These are phyloP conservation scores for Sclerotinia sclerotiorum DNA, from an alignment of 2,329 filamentous ascomycete genomes.

Conservation along the genomic window DNA sequence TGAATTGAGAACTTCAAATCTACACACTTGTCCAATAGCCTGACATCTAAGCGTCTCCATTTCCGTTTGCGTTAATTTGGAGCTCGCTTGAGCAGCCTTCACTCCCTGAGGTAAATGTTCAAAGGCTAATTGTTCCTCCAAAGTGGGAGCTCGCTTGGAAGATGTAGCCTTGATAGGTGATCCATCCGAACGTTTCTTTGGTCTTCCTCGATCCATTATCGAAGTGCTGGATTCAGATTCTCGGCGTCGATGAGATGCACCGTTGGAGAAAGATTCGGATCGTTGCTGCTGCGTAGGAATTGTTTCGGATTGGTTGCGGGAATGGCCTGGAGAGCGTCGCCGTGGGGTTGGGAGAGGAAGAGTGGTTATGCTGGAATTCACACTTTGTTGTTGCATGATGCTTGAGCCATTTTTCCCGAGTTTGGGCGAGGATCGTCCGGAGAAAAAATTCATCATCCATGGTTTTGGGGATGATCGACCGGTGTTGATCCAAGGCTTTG, in stretches of 20 bases:
- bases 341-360: slow-evolving; percentile 11
- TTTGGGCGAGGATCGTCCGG: slow-evolving; percentile 22
- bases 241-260: slow-evolving; percentile 49
- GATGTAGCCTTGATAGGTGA: slow-evolving; percentile 42
- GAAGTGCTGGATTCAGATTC: slow-evolving; percentile 57
- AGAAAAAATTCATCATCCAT: slow-evolving; percentile 27
- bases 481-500: slow-evolving; percentile 28
- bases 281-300: slow-evolving; percentile 10
- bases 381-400: slow-evolving; percentile 9
- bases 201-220: slow-evolving; percentile 62
- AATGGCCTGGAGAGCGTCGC: slow-evolving; percentile 27
- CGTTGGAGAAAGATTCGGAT: slow-evolving; percentile 11
- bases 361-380: neutral
- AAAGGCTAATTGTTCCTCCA: slow-evolving; percentile 56
- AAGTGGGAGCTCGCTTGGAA: slow-evolving; percentile 21
- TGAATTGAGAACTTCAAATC: slow-evolving; percentile 63
- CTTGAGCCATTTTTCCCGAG: neutral
- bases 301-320: slow-evolving; percentile 30
- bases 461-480: slow-evolving; percentile 32
- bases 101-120: slow-evolving; percentile 61
- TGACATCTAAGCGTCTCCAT: slow-evolving; percentile 56
- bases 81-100: slow-evolving; percentile 52
- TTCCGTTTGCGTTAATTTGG: slow-evolving; percentile 51
- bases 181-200: slow-evolving; percentile 53
- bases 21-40: slow-evolving; percentile 59